phyloP scores from a whole-genome alignment of 2,329 filamentous ascomycete species.

The Laburnicola sp. region DNA sequence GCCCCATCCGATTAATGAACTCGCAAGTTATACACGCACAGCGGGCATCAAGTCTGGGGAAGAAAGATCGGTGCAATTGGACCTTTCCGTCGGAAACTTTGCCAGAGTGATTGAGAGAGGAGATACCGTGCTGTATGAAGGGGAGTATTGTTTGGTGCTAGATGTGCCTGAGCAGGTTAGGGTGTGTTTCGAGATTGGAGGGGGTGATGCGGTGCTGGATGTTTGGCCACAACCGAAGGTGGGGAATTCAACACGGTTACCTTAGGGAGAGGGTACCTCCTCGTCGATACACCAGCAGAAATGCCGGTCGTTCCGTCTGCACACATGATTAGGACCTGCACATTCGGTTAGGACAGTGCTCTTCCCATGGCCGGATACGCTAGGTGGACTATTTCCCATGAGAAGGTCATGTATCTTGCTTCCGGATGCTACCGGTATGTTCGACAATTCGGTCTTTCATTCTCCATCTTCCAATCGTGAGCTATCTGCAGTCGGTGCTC shows the following conservation, averaged over 20 bases:
- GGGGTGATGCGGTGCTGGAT: constrained; percentile 50
- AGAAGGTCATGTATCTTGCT: no score
- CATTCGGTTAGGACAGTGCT: no score
- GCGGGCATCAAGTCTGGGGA: constrained; percentile 42
- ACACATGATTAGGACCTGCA: no score
- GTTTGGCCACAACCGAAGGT: constrained; percentile 26
- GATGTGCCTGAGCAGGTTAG: constrained; percentile 40
- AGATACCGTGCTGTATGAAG: constrained; percentile 58
- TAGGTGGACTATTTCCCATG: no score
- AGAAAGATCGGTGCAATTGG: constrained; percentile 40
- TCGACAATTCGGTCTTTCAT: no score
- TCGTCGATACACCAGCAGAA: no score
- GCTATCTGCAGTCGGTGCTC: not conserved
- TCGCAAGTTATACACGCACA: constrained; percentile 57
- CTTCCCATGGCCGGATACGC: no score
- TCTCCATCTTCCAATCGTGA: not conserved
- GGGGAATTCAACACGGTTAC: not conserved
- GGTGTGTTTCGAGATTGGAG: constrained; percentile 54
- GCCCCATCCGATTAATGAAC: constrained; percentile 58
- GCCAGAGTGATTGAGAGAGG: constrained; percentile 56
- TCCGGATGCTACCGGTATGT: no score
- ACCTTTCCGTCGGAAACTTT: constrained; percentile 54
- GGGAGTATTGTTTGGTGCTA: constrained; percentile 48
- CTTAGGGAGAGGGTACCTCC: not conserved
- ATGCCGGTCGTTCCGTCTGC: no score